phyloP scores from a whole-genome alignment of 768 basidiomycete species.

The Thelephora ganbajun region DNA sequence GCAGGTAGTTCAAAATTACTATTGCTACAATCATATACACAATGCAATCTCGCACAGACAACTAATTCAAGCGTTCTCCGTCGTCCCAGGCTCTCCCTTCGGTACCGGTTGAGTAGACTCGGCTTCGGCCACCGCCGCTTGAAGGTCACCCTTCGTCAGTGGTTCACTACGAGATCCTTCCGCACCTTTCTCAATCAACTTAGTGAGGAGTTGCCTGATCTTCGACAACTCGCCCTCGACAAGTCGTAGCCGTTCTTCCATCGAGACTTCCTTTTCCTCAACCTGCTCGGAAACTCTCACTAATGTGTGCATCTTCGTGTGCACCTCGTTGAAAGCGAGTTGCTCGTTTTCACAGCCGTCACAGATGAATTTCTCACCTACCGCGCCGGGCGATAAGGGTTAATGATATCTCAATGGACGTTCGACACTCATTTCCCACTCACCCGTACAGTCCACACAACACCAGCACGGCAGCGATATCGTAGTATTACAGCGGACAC shows the following conservation, averaged over 20 bases:
- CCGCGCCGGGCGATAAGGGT: not conserved
- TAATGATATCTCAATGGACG: not conserved
- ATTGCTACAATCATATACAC: too few species aligned
- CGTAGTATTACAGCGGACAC: not conserved
- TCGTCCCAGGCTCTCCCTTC: too few species aligned
- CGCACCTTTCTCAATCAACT: too few species aligned
- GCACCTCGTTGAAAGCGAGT: not conserved
- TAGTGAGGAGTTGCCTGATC: too few species aligned
- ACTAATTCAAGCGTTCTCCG: too few species aligned
- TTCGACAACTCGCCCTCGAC: not conserved
- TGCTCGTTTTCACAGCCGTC: not conserved
- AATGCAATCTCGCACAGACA: too few species aligned
- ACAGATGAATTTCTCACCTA: not conserved
- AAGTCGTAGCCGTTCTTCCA: not conserved
- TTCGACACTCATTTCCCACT: not conserved
- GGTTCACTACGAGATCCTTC: too few species aligned
- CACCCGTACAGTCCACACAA: not conserved
- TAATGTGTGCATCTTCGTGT: not conserved
- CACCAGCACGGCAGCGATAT: not conserved
- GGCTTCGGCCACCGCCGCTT: too few species aligned
- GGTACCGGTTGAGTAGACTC: too few species aligned
- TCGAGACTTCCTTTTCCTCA: not conserved
- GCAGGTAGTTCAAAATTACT: too few species aligned
- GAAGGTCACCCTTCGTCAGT: too few species aligned
- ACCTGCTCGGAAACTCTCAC: not conserved